Base-by-base conservation (phyloP, 1,284 basidiomycete genomes). In the Ustilago trichophora region DNA sequence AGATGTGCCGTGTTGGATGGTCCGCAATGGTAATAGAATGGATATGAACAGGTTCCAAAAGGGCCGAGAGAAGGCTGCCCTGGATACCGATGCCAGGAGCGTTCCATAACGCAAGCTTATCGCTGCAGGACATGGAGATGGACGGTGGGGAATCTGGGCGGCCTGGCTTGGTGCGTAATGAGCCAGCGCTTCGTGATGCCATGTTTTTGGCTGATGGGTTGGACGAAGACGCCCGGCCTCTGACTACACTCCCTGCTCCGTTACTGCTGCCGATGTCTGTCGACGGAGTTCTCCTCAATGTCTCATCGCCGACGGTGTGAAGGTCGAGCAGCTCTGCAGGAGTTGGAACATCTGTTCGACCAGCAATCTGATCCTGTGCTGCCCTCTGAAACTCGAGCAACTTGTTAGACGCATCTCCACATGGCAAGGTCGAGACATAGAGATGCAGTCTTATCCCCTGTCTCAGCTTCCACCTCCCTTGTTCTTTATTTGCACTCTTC, bases 341-440 rank as follows among this genome's bases (percentile, higher is more conserved):
- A 0, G 52, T 48, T 12, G 37, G 10, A 1, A 40, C 43, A 22
- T 25, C 46, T 3, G 11, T 3, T 12, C 15, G 35, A 1, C 34
- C 47, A 1, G 41, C 44, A 3, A 52, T 38, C 8, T 34, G 25
- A 34, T 70, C 67, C 44, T 70, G 67, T 8, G 52, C 53, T 2
- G 57, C 46, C n/a, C 59, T 37, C 32, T 65, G 62, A 24, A 54
- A 62, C 31, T 65, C 67, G 32, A 70, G 38, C 43, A 65, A 37
- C 46, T 34, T 49, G 35, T 33, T 58, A 1, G 48, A 53, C 6
- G 67, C 67, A 16, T 60, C 52, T 11, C 67, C 67, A 21, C 93
- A 91, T 24, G 93, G 93, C n/a, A 92, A 84, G 2, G 91, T 91
- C 2, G 93, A 96, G 50, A 94, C 85, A 72, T 96, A 97, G 77